Evolutionary conservation across 176 grass and related monocot genomes (phyloP).

Genomic region (Eragrostis nindensis): DNA sequence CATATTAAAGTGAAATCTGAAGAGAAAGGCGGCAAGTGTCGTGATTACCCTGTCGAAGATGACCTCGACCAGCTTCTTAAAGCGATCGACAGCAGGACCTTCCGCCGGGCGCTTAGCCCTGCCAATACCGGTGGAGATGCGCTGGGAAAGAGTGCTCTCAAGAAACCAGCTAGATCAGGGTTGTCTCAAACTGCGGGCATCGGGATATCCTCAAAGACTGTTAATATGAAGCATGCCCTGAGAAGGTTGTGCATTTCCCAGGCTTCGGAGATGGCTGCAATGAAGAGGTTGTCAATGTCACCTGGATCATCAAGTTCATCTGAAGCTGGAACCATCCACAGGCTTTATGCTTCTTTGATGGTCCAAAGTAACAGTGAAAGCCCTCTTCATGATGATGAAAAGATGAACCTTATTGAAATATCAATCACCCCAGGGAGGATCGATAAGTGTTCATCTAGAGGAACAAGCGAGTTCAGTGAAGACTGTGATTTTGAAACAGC

Average conservation of each 20-base stretch:
- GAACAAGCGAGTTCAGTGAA: conserved; percentile 43
- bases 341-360: conserved; percentile 81
- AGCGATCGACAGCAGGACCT: conserved; percentile 69
- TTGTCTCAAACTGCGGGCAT: conserved; percentile 53
- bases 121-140: conserved; percentile 33
- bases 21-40: conserved; percentile 42
- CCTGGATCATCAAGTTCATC: conserved; percentile 62
- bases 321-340: conserved; percentile 87
- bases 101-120: conserved; percentile 51
- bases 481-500: conserved; percentile 51
- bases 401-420: conserved; percentile 79
- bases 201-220: conserved; percentile 75
- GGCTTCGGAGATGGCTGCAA: conserved; percentile 92
- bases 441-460: conserved; percentile 48
- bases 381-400: conserved; percentile 51
- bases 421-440: conserved; percentile 59
- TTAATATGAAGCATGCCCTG: conserved; percentile 88
- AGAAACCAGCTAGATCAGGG: conserved; percentile 58
- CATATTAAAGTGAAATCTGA: conserved; percentile 64
- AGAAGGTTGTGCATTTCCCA: conserved; percentile 93
- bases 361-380: conserved; percentile 59
- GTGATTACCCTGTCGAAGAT: conserved; percentile 57
- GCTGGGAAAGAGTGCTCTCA: conserved; percentile 48
- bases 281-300: conserved; percentile 67
- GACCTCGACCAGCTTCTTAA: conserved; percentile 80